Conservation (phyloP, 257 asterid species). For the Echium plantagineum region DNA sequence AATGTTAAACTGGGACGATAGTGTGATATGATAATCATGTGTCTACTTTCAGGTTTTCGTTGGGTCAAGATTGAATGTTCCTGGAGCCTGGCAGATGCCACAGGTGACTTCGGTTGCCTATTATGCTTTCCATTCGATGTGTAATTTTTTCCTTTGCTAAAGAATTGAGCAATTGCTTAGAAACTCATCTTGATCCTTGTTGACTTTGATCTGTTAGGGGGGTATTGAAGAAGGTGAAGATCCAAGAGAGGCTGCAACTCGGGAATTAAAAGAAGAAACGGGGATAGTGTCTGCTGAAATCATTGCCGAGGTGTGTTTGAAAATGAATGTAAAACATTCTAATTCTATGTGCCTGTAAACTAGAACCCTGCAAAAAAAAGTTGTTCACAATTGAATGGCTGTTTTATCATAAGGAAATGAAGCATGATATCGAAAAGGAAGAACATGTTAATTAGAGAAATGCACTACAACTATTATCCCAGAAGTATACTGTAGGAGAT, state of each 20-base stretch:
- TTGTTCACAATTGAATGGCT: no score
- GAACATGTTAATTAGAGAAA: no score
- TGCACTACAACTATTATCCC: no score
- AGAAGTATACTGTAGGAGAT: no score
- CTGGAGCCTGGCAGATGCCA: conserved; percentile 99
- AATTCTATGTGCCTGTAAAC: no score
- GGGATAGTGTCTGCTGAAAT: conserved; percentile 85
- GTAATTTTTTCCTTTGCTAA: no score
- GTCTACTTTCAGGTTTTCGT: conserved; percentile 69
- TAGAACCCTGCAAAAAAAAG: no score
- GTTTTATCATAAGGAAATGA: no score
- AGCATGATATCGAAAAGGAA: no score
- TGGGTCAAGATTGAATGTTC: conserved; percentile 95
- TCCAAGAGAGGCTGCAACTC: conserved; percentile 78
- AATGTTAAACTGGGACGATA: background rate
- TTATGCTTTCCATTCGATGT: background rate
- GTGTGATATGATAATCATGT: conserved; percentile 5
- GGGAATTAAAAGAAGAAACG: conserved; percentile 92
- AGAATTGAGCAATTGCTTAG: background rate
- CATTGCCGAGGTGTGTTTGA: conserved; percentile 61
- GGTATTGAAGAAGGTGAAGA: conserved; percentile 96
- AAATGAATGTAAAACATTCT: conserved; percentile 1
- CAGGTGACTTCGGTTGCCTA: conserved; percentile 47
- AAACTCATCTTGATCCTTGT: conserved; percentile 6
- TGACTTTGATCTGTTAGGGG: conserved; percentile 38